Evolutionary conservation across 768 basidiomycete genomes (phyloP), one percentile per base, ranked within the genome.

Genomic region (Naganishia vishniacii): DNA sequence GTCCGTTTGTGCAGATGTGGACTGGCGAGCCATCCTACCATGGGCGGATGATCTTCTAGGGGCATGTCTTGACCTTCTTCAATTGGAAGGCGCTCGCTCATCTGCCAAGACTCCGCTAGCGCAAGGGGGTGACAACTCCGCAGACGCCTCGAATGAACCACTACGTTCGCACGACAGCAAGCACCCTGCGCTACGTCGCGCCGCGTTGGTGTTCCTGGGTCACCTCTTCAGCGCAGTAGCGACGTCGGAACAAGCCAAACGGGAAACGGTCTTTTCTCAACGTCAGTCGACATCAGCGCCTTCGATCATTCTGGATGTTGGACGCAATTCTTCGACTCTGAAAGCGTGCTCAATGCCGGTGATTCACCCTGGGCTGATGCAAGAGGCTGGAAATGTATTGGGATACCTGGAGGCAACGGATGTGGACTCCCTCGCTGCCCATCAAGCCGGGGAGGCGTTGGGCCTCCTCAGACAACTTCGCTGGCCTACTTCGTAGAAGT

Each of bases 161-260:
- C 64, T 58, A 18, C 37, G 48, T 23, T 46, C 8, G 8, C 45
- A 61, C 20, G 68, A 73, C 69, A 67, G 87, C 0, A 89, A 85
- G 72, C 81, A 88, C 49, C 89, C 93, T 0, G 82, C 89, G 0
- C 79, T 97, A 3, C 84, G 93, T 32, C 86, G 94, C 44, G 86
- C 89, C 0, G 91, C 89, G 0, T 72, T 95, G n/a, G 86, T 92
- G 69, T 87, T 95, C 73, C 80, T 94, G 45, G 80, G 84, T 0
- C 72, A 86, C 9, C 79, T 91, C 32, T 75, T 91, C n/a, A 81
- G 82, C n/a, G 82, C 85, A 44, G 80, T 81, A 18, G 79, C 82
- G 9, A 71, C 45, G 18, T 20, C 42, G 18, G 66, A 62, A 25
- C 53, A 62, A 42, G 25, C 34, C 18, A 60, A 45, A 18, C 44